Evolutionary conservation across 2,329 filamentous ascomycete genomes (phyloP).

Genomic region (Cordyceps farinosa): DNA sequence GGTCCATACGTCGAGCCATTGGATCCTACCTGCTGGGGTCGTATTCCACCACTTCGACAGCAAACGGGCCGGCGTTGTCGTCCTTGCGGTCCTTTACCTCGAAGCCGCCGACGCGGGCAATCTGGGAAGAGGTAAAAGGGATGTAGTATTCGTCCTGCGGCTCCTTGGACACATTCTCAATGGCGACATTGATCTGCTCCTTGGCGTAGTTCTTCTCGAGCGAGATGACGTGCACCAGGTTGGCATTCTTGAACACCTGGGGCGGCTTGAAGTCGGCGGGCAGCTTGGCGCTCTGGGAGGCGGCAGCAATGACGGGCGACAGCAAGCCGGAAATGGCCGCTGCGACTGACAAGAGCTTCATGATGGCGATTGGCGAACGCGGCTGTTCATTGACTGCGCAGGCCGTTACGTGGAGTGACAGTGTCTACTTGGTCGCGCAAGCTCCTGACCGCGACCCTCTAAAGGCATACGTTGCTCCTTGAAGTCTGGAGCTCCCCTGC

Average conservation of each 20-base stretch:
- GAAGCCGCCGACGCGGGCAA: conserved; percentile 75
- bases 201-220: conserved; percentile 89
- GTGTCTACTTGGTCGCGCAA: conserved; percentile 21
- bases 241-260: conserved; percentile 89
- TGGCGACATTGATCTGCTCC: conserved; percentile 88
- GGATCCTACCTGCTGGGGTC: conserved; percentile 53
- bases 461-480: conserved; percentile 38
- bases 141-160: conserved; percentile 89
- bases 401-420: conserved; percentile 22
- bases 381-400: conserved; percentile 34
- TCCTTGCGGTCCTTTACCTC: conserved; percentile 94
- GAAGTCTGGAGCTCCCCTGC: conserved; percentile 26
- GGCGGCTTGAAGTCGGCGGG: conserved; percentile 74
- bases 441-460: conserved; percentile 5
- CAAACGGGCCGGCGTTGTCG: conserved; percentile 61
- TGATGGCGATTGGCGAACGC: conserved; percentile 29
- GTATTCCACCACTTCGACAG: conserved; percentile 64
- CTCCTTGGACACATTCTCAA: conserved; percentile 78
- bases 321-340: conserved; percentile 58
- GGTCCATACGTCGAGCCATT: conserved; percentile 9
- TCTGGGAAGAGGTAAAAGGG: conserved; percentile 73
- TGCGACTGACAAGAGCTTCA: conserved; percentile 47
- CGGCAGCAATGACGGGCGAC: conserved; percentile 41
- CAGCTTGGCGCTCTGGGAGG: conserved; percentile 49
- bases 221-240: conserved; percentile 85